Percentiles rank a stretch among this genome's conserved stretches.
Conservation (phyloP, 2,329 filamentous ascomycete species). For the Stachybotrys chlorohalonatus region DNA sequence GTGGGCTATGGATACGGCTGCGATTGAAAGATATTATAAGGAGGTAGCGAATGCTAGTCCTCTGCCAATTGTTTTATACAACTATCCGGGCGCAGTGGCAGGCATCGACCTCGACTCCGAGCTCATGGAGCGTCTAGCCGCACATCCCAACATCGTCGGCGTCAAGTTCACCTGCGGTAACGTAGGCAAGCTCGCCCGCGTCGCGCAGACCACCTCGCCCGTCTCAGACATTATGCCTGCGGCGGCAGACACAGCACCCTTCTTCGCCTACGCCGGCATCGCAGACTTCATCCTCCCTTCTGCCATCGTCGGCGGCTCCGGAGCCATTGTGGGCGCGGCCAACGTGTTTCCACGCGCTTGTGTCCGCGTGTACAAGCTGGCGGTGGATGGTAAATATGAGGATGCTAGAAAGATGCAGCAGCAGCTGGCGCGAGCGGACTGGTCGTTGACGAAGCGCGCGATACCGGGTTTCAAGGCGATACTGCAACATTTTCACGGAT, state of each 20-base stretch:
- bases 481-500: conserved; percentile 57
- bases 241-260: conserved; percentile 25
- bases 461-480: conserved; percentile 65
- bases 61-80: conserved; percentile 61
- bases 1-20: conserved; percentile 37
- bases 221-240: conserved; percentile 5
- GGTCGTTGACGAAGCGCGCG: conserved; percentile 62
- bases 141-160: conserved; percentile 58
- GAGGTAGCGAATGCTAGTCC: conserved; percentile 54
- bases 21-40: conserved; percentile 57
- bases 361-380: conserved; percentile 52
- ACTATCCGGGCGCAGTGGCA: conserved; percentile 55
- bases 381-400: conserved; percentile 42
- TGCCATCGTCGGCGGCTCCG: conserved; percentile 58
- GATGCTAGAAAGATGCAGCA: conserved; percentile 59
- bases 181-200: conserved; percentile 59
- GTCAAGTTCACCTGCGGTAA: conserved; percentile 64
- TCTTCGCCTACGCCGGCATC: conserved; percentile 63
- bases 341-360: conserved; percentile 64
- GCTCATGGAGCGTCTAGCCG: conserved; percentile 46
- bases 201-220: conserved; percentile 44
- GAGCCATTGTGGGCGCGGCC: conserved; percentile 62
- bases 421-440: conserved; percentile 58
- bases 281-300: conserved; percentile 66
- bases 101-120: conserved; percentile 58